Evolutionary conservation across 2,329 filamentous ascomycete species (phyloP).

Genomic region (Ophiostoma ips): DNA sequence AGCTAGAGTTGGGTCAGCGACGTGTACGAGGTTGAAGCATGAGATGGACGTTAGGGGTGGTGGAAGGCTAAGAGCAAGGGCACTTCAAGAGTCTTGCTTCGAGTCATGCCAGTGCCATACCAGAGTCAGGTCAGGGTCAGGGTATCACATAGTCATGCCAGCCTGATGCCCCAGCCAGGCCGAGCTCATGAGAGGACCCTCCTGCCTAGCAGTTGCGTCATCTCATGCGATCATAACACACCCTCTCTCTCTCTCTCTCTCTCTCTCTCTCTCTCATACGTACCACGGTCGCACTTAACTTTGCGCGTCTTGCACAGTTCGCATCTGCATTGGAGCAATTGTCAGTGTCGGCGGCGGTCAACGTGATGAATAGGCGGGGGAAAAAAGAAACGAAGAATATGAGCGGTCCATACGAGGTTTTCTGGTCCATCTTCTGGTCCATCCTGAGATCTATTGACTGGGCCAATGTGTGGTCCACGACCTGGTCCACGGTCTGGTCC

Average conservation of each 20-base stretch:
- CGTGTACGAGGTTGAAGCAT: not conserved
- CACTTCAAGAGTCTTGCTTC: not conserved
- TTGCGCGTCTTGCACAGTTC: conserved; percentile 73
- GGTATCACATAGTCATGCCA: too few relatives aligned
- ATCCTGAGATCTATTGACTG: not conserved
- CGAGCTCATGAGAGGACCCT: not conserved
- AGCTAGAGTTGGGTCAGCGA: conserved; percentile 21
- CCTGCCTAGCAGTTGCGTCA: too few relatives aligned
- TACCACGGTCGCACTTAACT: conserved; percentile 56
- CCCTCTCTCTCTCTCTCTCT: too few relatives aligned
- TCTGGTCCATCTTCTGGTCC: conserved; percentile 1
- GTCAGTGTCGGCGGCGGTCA: not conserved
- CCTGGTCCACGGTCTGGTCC: too few relatives aligned
- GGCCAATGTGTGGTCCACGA: not conserved
- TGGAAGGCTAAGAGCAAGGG: not conserved
- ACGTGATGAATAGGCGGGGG: not conserved
- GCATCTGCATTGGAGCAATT: conserved; percentile 33
- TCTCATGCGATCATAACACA: not conserved
- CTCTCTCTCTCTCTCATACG: too few relatives aligned
- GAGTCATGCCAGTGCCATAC: not conserved
- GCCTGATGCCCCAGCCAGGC: not conserved
- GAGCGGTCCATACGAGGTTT: not conserved
- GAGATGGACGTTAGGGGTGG: not conserved
- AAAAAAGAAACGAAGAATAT: not conserved
- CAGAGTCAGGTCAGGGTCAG: not conserved